Base-by-base conservation (phyloP, 2,329 filamentous ascomycete genomes). In the Pyrenochaeta sp. region DNA sequence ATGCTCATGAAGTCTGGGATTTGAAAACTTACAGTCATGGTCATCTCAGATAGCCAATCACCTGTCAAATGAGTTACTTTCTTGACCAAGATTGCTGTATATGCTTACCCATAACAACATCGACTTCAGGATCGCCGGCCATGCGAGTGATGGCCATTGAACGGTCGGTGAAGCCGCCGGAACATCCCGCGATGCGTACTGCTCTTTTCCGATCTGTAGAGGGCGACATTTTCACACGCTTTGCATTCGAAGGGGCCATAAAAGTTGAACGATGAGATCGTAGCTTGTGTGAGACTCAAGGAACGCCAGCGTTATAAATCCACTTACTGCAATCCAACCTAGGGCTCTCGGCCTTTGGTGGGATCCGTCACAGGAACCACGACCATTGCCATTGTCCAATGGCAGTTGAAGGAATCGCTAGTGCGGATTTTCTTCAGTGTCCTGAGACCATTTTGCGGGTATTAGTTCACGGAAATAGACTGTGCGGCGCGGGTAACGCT, bases 161-260 rank as follows among this genome's bases (percentile, higher is more conserved):
- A 6, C 72, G 63, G 40, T 74, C 72, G 15, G 68, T 70, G 23
- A 69, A 72, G 9, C 71, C 68, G 41, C 72, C 72, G 3, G 71
- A 73, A 41, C 64, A 65, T 27, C 67, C 68, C 23, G 61, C 61
- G 34, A 67, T 65, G 36, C 64, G 61, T 27, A 67, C 54, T 18
- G 61, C 55, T 22, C 61, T 60, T 32, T 66, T 65, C 20, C 35
- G 43, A 36, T 44, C 18, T 10, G 41, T 51, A 7, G 37, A 53
- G 15, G 47, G 47, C 14, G 43, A 42, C 40, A 45, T 53, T 24
- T 53, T 51, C 9, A 45, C 24, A 13, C 50, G 30, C 20, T 51
- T 53, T n/a, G 40, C 20, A 10, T 34, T 39, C 6, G 27, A 13
- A 1, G 43, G 29, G 18, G 40, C 15, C 35, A 41, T 51, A 2